Base-by-base conservation (phyloP, 768 basidiomycete species). In the Xanthoconium stramineum region DNA sequence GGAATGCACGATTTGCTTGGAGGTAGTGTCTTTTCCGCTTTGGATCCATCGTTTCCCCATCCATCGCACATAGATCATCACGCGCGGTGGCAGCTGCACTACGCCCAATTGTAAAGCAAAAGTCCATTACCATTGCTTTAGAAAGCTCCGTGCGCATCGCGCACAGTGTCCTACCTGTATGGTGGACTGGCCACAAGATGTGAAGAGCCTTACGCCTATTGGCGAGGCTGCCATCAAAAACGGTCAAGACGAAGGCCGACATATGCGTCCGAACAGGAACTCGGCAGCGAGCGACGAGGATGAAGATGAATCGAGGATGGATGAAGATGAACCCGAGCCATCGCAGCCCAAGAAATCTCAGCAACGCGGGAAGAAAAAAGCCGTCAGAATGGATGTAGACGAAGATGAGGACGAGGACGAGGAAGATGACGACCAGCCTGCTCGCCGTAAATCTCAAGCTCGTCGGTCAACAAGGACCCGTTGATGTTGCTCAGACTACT, bases 1-100 rank as follows among this genome's bases (percentile, higher is more conserved):
- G 4, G 87, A 91, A 59, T 94, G 92, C 64, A 81, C 80, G 3
- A 80, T 87, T 47, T 94, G 92, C 73, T 66, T 78, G 57, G 86
- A 89, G 74, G 88, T 89, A 52, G 14, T 74, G 29, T 19, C 6
- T 10, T 4, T 17, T 19, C 17, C 47, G n/a, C 30, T 40, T 45
- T 8, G 36, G 32, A 13, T 24, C 17, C 20, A 30, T 19, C 38
- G 37, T 30, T 20, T 29, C 33, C 8, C 10, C 55, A 45, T 35
- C 11, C 17, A 15, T 51, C 33, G 12, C 28, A n/a, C 39, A 20
- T 59, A 91, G 88, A 77, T 86, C 33, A 61, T 90, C 43, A 91
- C 90, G 4, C 81, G 79, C 32, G 91, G 91, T 20, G 70, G 83
- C 15, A 77, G 80, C 8, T 93, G 91, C 65, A 73, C 68, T 44